phyloP scores from a whole-genome alignment of 805 yeast genomes.

The Metschnikowia continentalis region DNA sequence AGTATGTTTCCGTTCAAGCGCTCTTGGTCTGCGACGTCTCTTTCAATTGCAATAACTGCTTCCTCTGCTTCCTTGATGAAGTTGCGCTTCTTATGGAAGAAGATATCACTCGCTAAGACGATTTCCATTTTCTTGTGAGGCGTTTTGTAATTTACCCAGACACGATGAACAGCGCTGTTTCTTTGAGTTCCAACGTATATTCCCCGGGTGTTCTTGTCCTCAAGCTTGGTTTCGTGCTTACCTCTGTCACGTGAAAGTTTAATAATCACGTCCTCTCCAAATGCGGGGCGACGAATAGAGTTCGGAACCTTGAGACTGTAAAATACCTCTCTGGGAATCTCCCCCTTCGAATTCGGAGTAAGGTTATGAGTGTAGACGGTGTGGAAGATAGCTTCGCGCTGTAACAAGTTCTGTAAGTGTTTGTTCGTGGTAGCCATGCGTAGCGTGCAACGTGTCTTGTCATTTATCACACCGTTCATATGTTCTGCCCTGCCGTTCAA shows the following conservation, averaged over 20 bases:
- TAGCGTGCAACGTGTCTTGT: not conserved
- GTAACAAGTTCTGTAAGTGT: not conserved
- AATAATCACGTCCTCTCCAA: not conserved
- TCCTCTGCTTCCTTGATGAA: not conserved
- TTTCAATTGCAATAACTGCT: not conserved
- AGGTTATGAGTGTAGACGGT: not conserved
- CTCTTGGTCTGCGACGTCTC: not conserved
- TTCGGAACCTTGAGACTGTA: not conserved
- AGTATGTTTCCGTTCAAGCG: not conserved
- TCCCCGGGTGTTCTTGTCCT: not conserved
- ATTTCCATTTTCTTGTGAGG: too few relatives aligned
- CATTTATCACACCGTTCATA: not conserved
- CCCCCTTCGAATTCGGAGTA: not conserved
- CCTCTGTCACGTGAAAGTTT: not conserved
- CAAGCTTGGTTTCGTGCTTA: not conserved
- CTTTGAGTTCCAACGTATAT: not conserved
- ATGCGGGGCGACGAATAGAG: not conserved
- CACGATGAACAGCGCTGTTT: not conserved
- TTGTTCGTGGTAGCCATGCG: not conserved
- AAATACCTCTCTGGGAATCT: not conserved
- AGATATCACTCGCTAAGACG: too few relatives aligned
- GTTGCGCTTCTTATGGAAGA: not conserved
- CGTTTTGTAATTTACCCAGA: too few relatives aligned
- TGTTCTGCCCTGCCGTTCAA: not conserved
- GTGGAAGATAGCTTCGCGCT: not conserved